Base-by-base conservation (phyloP, 352 stramenopile species). In the Globisporangium splendens region DNA sequence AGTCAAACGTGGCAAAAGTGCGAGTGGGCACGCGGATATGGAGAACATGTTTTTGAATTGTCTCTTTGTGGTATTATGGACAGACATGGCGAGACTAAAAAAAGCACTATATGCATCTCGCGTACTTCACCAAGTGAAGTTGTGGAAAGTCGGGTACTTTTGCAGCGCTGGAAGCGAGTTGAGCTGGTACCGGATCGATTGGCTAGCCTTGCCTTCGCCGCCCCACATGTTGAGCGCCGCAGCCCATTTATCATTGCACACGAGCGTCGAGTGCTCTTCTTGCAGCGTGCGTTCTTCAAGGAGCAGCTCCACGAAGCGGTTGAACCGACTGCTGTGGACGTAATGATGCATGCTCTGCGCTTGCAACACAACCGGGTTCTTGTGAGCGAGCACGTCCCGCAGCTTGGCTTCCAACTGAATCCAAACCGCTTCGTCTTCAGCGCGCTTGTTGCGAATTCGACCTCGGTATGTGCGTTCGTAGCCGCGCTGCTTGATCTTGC, bases 401-500 rank as follows among this genome's bases (percentile, higher is more conserved):
- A 63, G 5, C 3, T 56, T 35, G 12, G 15, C 41, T 17, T 63
- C 56, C 12, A 56, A 24, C 39, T 49, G 8, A 3, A 58, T 38
- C 56, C 48, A 63, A 6, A 49, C 7, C 8, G 33, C 28, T 21
- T 46, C 48, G 7, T 48, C 14, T 21, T 63, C 41, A 0, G 31
- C 38, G 48, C 56, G 48, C 50, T 52, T 51, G 22, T 10, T 31
- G 28, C 50, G 44, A 33, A 63, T 11, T 6, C 56, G 47, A 14
- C 42, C 56, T 3, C 56, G 56, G 42, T 63, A 63, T 10, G 28
- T 46, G 47, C 56, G 47, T 17, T 63, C 56, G 48, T 63, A 63
- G 48, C 56, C 48, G 10, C 56, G 56, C 20, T 63, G 56, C 21
- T 61, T 58, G 41, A 50, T 18, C 21, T 58, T 58, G 17, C 52